phyloP scores from a whole-genome alignment of 1,284 basidiomycete species.

The Calocybe gambosa region DNA sequence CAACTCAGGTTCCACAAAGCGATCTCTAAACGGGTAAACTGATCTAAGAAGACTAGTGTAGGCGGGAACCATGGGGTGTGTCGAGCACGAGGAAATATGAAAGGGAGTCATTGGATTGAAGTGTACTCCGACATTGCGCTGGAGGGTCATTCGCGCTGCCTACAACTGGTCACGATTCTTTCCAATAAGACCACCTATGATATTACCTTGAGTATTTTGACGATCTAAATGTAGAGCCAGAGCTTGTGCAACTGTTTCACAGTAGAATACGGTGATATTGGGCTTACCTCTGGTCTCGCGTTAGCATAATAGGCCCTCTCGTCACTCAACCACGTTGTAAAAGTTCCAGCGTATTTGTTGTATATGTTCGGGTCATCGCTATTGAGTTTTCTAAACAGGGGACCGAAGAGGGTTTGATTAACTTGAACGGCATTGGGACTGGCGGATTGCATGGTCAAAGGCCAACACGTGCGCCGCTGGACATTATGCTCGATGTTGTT shows the following conservation, averaged over 20 bases:
- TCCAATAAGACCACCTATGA: not conserved
- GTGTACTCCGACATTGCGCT: conserved; percentile 20
- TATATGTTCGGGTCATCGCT: conserved; percentile 20
- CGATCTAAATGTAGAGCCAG: conserved; percentile 22
- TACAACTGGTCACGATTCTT: conserved; percentile 13
- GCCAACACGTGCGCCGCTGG: conserved; percentile 9
- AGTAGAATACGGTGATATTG: too few species aligned
- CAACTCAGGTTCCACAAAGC: conserved; percentile 27
- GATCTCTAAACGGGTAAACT: conserved; percentile 22
- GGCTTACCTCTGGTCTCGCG: conserved; percentile 34
- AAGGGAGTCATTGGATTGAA: conserved; percentile 20
- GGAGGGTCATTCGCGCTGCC: conserved; percentile 30
- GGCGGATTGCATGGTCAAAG: conserved; percentile 9
- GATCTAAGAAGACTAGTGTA: conserved; percentile 26
- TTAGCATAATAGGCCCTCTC: conserved; percentile 34
- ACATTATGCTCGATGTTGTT: not conserved
- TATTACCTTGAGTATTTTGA: conserved; percentile 28
- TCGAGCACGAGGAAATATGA: conserved; percentile 21
- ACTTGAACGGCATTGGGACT: conserved; percentile 18
- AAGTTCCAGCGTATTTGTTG: conserved; percentile 21
- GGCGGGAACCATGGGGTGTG: conserved; percentile 24
- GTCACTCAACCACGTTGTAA: conserved; percentile 30
- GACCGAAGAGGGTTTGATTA: conserved; percentile 27
- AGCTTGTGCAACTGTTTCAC: not conserved
- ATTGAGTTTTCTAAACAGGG: conserved; percentile 26